Evolutionary conservation across 768 basidiomycete species (phyloP).

Genomic region (Mycena capillaripes): DNA sequence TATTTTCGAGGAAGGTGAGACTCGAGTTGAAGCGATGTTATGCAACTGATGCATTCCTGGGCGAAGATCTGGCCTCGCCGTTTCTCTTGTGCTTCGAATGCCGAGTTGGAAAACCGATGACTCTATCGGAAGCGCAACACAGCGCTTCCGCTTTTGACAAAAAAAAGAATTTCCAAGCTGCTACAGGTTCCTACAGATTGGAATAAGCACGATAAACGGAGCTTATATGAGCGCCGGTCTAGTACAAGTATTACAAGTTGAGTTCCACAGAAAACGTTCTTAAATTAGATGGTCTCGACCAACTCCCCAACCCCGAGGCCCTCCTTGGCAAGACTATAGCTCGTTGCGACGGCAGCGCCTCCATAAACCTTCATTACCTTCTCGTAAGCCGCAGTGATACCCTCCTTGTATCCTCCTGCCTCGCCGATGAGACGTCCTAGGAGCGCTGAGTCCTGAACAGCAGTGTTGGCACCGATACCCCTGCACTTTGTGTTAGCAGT

Average conservation of each 20-base stretch:
- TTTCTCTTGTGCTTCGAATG: no score
- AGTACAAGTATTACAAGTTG: neutral
- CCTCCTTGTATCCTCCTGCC: neutral
- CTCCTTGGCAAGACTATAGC: neutral
- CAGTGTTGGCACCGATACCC: neutral
- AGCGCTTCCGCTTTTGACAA: no score
- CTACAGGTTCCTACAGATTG: no score
- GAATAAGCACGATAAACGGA: no score
- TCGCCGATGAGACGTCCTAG: neutral
- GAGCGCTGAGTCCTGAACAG: conserved; percentile 1
- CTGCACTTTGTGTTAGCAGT: neutral
- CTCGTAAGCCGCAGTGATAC: neutral
- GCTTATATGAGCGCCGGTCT: no score
- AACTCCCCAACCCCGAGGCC: neutral
- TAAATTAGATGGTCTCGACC: neutral
- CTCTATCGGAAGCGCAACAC: no score
- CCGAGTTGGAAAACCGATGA: no score
- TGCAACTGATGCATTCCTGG: no score
- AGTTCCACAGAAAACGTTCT: neutral
- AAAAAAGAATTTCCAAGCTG: no score
- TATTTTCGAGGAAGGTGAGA: no score
- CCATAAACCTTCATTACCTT: neutral
- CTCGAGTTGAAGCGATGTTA: no score
- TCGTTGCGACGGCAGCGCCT: neutral
- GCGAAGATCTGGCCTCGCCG: no score